Conservation (phyloP, 805 yeast genomes). For the Clavispora phyllophila region DNA sequence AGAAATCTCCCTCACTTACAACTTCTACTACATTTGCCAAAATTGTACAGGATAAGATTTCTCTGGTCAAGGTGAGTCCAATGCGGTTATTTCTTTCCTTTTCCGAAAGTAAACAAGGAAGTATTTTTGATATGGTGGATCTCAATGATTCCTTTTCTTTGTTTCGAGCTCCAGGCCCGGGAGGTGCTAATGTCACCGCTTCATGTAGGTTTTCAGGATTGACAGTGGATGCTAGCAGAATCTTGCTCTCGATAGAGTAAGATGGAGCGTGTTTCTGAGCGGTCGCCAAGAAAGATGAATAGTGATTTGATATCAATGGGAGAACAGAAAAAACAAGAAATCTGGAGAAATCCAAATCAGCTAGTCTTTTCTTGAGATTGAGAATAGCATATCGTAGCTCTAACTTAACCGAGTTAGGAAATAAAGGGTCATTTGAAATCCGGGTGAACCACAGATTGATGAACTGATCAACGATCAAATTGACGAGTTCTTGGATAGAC, state of each 20-base stretch:
- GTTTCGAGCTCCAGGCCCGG: slow-evolving; percentile 25
- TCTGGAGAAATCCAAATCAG: slow-evolving; percentile 47
- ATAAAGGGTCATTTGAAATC: slow-evolving; percentile 31
- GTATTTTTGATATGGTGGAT: slow-evolving; percentile 31
- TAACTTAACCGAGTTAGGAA: slow-evolving; percentile 36
- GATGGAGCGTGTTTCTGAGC: slow-evolving; percentile 16
- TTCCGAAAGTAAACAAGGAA: slow-evolving; percentile 48
- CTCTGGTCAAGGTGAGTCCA: slow-evolving; percentile 50
- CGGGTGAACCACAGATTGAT: slow-evolving; percentile 50
- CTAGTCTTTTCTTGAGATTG: slow-evolving; percentile 39
- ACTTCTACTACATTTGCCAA: slow-evolving; percentile 49
- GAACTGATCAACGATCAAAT: slow-evolving; percentile 47
- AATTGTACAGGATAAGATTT: slow-evolving; percentile 50
- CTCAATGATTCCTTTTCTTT: slow-evolving; percentile 47
- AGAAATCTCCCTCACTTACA: slow-evolving; percentile 68
- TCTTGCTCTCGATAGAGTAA: slow-evolving; percentile 31
- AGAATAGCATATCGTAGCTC: slow-evolving; percentile 41
- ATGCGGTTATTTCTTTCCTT: slow-evolving; percentile 45
- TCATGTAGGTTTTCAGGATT: slow-evolving; percentile 54
- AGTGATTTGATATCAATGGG: slow-evolving; percentile 66
- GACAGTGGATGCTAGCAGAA: slow-evolving; percentile 40
- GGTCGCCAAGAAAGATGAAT: slow-evolving; percentile 38
- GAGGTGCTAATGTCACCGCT: slow-evolving; percentile 40
- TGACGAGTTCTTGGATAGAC: slow-evolving; percentile 46
- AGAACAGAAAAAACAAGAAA: slow-evolving; percentile 52